Evolutionary conservation across 495 filamentous ascomycete genomes (phyloP).

Genomic region (Stereocaulon alpinum): DNA sequence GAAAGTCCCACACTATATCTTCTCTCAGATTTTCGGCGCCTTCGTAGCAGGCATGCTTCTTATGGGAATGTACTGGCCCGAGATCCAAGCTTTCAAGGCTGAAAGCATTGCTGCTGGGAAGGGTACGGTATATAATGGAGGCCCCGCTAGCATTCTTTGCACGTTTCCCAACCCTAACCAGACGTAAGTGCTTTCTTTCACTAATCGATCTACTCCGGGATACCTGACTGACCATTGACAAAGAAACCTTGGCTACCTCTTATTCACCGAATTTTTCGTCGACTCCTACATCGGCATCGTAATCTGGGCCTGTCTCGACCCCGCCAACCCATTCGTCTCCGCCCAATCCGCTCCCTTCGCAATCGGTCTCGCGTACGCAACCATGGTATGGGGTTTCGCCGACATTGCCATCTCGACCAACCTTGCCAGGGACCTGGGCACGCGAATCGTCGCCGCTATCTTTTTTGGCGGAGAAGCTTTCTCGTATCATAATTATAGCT

Average conservation of each 20-base stretch:
- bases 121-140: constrained; percentile 34
- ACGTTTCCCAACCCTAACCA: constrained; percentile 34
- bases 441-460: constrained; percentile 45
- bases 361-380: constrained; percentile 40
- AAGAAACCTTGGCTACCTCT: constrained; percentile 36
- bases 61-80: constrained; percentile 40
- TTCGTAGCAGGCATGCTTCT: constrained; percentile 41
- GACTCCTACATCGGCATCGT: constrained; percentile 43
- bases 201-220: background rate
- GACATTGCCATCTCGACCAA: constrained; percentile 41
- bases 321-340: constrained; percentile 43
- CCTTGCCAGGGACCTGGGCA: constrained; percentile 41
- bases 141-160: constrained; percentile 37
- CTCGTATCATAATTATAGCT: constrained; percentile 33
- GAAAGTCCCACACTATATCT: constrained; percentile 44
- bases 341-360: constrained; percentile 35
- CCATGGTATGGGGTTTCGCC: constrained; percentile 42
- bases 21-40: constrained; percentile 41
- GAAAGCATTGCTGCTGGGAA: constrained; percentile 24
- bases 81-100: constrained; percentile 33
- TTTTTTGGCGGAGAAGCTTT: constrained; percentile 43
- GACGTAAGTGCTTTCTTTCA: constrained; percentile 23
- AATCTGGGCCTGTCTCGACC: constrained; percentile 45
- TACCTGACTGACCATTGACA: background rate
- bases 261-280: constrained; percentile 45